phyloP scores from a whole-genome alignment of 2,329 filamentous ascomycete genomes.

The Phialophora tarda region DNA sequence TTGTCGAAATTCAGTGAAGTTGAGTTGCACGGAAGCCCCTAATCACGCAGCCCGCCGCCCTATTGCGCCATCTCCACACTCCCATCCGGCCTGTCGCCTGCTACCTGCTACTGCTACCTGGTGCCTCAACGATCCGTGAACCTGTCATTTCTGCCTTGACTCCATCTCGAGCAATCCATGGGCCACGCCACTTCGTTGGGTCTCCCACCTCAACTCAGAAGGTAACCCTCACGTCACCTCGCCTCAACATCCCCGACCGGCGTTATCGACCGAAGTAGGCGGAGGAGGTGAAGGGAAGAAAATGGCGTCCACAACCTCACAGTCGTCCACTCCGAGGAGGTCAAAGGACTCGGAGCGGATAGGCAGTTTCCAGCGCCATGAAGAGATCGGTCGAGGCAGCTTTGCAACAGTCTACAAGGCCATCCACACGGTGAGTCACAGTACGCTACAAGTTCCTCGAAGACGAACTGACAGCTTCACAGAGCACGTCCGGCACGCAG shows the following conservation, averaged over 20 bases:
- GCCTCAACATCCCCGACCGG: slow-evolving; percentile 35
- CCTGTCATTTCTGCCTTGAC: slow-evolving; percentile 20
- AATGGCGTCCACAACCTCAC: slow-evolving; percentile 51
- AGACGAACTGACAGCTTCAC: slow-evolving; percentile 29
- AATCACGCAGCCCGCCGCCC: slow-evolving; percentile 30
- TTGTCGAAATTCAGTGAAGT: slow-evolving; percentile 20
- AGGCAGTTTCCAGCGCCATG: slow-evolving; percentile 73
- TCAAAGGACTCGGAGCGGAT: slow-evolving; percentile 44
- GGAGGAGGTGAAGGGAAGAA: slow-evolving; percentile 31
- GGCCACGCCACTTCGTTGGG: slow-evolving; percentile 45
- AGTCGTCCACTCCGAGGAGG: slow-evolving; percentile 48
- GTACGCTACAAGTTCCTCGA: slow-evolving; percentile 8
- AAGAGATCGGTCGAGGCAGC: slow-evolving; percentile 95
- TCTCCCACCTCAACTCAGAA: slow-evolving; percentile 45
- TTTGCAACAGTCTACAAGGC: slow-evolving; percentile 95
- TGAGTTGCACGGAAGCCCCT: slow-evolving; percentile 23
- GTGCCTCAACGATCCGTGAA: slow-evolving; percentile 25
- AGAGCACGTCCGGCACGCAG: slow-evolving; percentile 34
- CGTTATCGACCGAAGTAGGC: slow-evolving; percentile 31
- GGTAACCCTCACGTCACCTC: slow-evolving; percentile 41
- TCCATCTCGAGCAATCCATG: slow-evolving; percentile 42
- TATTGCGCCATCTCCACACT: slow-evolving; percentile 38
- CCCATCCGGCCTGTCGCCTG: slow-evolving; percentile 24
- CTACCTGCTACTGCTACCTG: slow-evolving; percentile 23
- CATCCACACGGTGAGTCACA: slow-evolving; percentile 73